Evolutionary conservation across 345 rosid genomes (phyloP), one percentile per base, ranked within the genome.

Genomic region (Anacardium occidentale): DNA sequence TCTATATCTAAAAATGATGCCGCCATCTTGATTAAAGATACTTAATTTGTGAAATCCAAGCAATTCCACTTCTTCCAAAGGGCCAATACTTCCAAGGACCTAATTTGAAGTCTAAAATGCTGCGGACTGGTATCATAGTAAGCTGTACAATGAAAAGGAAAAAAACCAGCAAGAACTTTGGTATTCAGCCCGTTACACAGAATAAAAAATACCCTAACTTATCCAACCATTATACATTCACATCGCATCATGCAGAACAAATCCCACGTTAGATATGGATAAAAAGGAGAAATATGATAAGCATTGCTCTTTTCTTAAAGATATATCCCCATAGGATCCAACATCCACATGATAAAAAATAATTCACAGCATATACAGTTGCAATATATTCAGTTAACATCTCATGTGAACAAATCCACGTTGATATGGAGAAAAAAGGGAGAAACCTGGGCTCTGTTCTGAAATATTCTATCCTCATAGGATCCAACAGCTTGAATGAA

Each of bases 401-500:
- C 17, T 6, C 10, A 66, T 24, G 22, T 26, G 40, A 65, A 48
- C 14, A 3, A 15, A 47, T 4, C 10, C 70, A 29, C n/a, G 44
- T 44, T 58, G 25, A 60, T n/a, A n/a, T 10, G 20, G 29, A 47
- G 50, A 59, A 34, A 37, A 78, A 48, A 68, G 14, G 14, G 11
- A 55, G 48, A 21, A 57, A 89, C 99, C 97, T 91, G 88, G 75
- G 90, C 91, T 82, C 99, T 89, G 83, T 89, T 92, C 87, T 77
- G 89, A 80, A 95, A 95, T 82, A 92, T 95, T 73, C 78, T 77
- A 74, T 89, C 91, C 81, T 95, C 99, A 26, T 74, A 91, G n/a
- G 83, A 82, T 79, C 97, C 98, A 75, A 95, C 91, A 57, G 91
- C 88, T 83, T 91, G 98, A 74, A 95, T 92, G 69, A 95, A 95